A percentile compares a stretch with the other conserved stretches of the same genome.
These are phyloP conservation scores for Laburnicola sp. DNA, from an alignment of 2,329 filamentous ascomycete species.

Conservation along the genomic window DNA sequence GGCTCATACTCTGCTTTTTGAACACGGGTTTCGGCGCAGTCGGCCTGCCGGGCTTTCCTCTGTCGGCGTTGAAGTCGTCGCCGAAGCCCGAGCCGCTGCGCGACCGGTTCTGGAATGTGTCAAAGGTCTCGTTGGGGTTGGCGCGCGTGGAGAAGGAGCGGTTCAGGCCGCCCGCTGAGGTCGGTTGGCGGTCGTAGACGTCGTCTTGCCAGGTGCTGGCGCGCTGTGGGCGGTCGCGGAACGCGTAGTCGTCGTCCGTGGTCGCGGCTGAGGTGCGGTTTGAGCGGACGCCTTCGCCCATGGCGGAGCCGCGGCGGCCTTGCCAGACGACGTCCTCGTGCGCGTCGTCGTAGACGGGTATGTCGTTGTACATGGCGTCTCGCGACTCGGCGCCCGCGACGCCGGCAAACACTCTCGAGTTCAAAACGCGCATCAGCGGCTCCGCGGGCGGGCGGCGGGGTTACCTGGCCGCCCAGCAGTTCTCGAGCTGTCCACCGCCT, in stretches of 20 bases:
- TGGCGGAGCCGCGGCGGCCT: constrained; percentile 69
- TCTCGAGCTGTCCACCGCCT: constrained; percentile 78
- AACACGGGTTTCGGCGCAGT: constrained; percentile 90
- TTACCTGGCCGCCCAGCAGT: constrained; percentile 76
- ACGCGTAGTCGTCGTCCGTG: constrained; percentile 51
- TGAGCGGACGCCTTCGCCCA: constrained; percentile 66
- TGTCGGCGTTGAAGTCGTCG: constrained; percentile 60
- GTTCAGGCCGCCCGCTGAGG: constrained; percentile 44
- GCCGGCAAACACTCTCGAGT: constrained; percentile 81
- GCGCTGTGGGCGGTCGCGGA: constrained; percentile 62
- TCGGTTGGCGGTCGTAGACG: constrained; percentile 64
- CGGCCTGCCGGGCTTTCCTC: constrained; percentile 71
- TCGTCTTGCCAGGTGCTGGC: constrained; percentile 76
- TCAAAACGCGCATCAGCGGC: constrained; percentile 81
- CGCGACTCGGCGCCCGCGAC: constrained; percentile 49
- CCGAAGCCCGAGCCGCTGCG: constrained; percentile 48
- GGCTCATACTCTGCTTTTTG: constrained; percentile 51
- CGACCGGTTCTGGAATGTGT: constrained; percentile 44
- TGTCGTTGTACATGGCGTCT: constrained; percentile 87
- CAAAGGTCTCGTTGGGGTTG: constrained; percentile 56
- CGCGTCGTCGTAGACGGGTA: constrained; percentile 81
- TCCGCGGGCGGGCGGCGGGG: constrained; percentile 77
- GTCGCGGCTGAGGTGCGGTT: constrained; percentile 48
- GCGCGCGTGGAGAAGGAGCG: constrained; percentile 56
- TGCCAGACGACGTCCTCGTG: constrained; percentile 87